Base-by-base conservation (phyloP, 495 filamentous ascomycete genomes). In the Hyaloscypha variabilis region DNA sequence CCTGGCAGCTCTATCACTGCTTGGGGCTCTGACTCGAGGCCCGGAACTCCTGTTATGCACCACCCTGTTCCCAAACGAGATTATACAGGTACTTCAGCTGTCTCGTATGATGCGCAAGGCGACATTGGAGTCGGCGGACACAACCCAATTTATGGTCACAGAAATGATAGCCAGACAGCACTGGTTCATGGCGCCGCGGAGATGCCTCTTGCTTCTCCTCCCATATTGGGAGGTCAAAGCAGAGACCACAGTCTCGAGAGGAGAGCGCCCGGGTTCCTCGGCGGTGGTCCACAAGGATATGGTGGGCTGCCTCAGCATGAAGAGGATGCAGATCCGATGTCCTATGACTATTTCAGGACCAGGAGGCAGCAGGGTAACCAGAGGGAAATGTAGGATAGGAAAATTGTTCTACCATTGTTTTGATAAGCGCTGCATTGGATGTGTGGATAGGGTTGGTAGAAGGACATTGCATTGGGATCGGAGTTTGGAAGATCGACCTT, bases 201-300 rank as follows among this genome's bases (percentile, higher is more conserved):
- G 58, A 67, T 71, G 74, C 36, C 66, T 46, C 5, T 67, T 63
- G 21, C 67, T 66, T 8, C 71, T 50, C 67, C 64, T 19, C 56
- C 61, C 1, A 17, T 51, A 26, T 34, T 61, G 11, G 23, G 19
- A 25, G 46, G 24, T 25, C 49, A 46, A 55, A 42, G 25, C n/a
- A 61, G 67, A 51, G 67, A 67, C 8, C 52, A 59, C 1, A 68
- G 65, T 26, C 55, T 49, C 23, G 65, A 65, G 21, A 61, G 72
- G 2, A 69, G 76, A 52, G 78, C 79, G 2, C 75, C 69, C 24
- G 62, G 79, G 74, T 65, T 69, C 61, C 69, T 83, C 14, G 82
- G 82, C 34, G 81, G 81, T 30, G 82, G 82, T 10, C 81, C 82
- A 17, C 71, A 77, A 46, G 83, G 83, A 8, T 86, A 86, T 66